Evolutionary conservation across 1,284 basidiomycete genomes (phyloP).

Genomic region (Coniophora puteana): DNA sequence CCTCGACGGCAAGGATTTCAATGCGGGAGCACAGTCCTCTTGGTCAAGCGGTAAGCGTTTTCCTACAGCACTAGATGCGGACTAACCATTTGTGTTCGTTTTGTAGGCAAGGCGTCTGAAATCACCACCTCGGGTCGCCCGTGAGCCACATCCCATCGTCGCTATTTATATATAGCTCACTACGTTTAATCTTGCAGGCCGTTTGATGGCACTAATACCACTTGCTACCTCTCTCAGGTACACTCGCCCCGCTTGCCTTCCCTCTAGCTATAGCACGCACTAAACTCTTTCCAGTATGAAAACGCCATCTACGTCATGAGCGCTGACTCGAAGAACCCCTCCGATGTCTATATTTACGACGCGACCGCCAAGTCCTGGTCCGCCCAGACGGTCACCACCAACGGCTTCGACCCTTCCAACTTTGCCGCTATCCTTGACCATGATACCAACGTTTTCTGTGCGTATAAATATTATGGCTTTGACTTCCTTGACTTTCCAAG

Average conservation of each 20-base stretch:
- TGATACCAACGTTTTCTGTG: constrained; percentile 84
- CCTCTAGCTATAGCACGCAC: background rate
- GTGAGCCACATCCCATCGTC: constrained; percentile 39
- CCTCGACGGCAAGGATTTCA: constrained; percentile 72
- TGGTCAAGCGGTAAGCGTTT: constrained; percentile 55
- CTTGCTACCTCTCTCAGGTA: constrained; percentile 71
- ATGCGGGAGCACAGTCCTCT: constrained; percentile 57
- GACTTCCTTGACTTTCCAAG: constrained; percentile 8
- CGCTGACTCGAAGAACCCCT: constrained; percentile 64
- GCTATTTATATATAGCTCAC: background rate
- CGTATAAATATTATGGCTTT: constrained; percentile 11
- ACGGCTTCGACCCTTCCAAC: constrained; percentile 50
- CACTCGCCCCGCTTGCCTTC: constrained; percentile 11
- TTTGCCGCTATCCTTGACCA: constrained; percentile 78
- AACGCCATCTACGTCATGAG: constrained; percentile 81
- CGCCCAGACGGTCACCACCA: constrained; percentile 48
- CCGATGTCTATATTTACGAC: constrained; percentile 67
- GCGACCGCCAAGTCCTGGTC: constrained; percentile 62
- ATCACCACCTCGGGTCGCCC: constrained; percentile 66
- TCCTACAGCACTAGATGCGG: background rate
- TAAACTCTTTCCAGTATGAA: constrained; percentile 47
- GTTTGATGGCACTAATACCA: constrained; percentile 62
- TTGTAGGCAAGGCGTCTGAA: constrained; percentile 48
- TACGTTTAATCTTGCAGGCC: constrained; percentile 38
- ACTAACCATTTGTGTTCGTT: constrained; percentile 6